Percentiles rank a stretch among this genome's conserved stretches.
These are phyloP conservation scores for Russula sp. DNA, from an alignment of 768 basidiomycete species.

Conservation along the genomic window DNA sequence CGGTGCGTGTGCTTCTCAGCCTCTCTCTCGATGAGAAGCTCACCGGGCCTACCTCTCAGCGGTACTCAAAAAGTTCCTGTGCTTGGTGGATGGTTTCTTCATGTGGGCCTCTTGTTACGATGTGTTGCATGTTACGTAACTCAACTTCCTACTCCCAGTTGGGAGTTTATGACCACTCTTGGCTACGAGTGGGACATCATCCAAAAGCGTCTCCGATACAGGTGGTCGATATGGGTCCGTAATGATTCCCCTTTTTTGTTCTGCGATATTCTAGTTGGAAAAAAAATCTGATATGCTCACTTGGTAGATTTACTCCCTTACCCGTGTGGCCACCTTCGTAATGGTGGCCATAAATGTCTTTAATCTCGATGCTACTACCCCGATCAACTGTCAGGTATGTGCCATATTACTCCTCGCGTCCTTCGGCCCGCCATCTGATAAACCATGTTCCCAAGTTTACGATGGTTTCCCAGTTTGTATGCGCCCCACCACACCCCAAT, in stretches of 20 bases:
- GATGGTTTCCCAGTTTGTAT: background rate
- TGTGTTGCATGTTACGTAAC: background rate
- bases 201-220: background rate
- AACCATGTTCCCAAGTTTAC: background rate
- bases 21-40: background rate
- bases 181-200: background rate
- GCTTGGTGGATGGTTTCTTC: background rate
- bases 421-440: background rate
- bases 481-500: background rate
- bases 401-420: background rate
- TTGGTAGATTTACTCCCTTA: conserved; percentile 19
- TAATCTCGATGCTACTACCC: background rate
- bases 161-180: conserved; percentile 1
- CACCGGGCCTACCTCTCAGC: background rate
- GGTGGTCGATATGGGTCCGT: conserved; percentile 23
- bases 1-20: background rate
- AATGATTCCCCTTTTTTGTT: background rate
- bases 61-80: background rate
- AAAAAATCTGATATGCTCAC: background rate
- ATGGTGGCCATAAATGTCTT: conserved; percentile 4
- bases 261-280: background rate
- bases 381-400: conserved; percentile 21
- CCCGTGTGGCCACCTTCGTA: conserved; percentile 5
- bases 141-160: background rate
- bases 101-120: background rate